Conservation (phyloP, 2,329 filamentous ascomycete species). For the Huntiella bhutanensis region DNA sequence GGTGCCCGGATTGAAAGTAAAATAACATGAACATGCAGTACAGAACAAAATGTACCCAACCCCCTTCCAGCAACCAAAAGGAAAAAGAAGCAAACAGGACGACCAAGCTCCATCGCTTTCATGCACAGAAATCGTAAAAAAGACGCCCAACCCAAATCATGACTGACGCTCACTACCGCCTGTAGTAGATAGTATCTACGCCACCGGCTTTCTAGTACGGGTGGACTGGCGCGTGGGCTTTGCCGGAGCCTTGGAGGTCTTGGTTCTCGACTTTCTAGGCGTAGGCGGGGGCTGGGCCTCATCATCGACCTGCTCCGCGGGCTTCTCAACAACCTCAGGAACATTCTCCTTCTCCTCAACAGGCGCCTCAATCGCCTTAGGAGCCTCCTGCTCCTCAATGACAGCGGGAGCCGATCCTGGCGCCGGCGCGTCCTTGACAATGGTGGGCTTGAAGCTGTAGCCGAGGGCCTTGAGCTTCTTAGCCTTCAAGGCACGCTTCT, state of each 20-base stretch:
- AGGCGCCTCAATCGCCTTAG: constrained; percentile 21
- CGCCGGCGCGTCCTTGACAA: constrained; percentile 38
- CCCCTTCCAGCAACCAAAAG: constrained; percentile 8
- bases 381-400: constrained; percentile 14
- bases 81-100: constrained; percentile 9
- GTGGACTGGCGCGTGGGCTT: constrained; percentile 11
- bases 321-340: constrained; percentile 16
- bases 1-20: constrained; percentile 4
- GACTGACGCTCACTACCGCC: too few relatives aligned
- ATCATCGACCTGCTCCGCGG: constrained; percentile 12
- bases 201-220: constrained; percentile 10
- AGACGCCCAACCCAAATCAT: too few relatives aligned
- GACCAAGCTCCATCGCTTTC: constrained; percentile 6
- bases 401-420: constrained; percentile 20
- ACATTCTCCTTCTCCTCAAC: constrained; percentile 13
- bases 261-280: constrained; percentile 15
- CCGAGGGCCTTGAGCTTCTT: constrained; percentile 62
- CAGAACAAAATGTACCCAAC: constrained; percentile 8
- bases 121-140: not conserved
- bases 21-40: constrained; percentile 10
- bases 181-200: not conserved
- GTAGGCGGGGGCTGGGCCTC: constrained; percentile 19
- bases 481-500: constrained; percentile 47
- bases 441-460: constrained; percentile 63
- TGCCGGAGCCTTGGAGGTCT: constrained; percentile 19